Evolutionary conservation across 495 filamentous ascomycete species (phyloP).

Genomic region (Talaromyces borbonicus): DNA sequence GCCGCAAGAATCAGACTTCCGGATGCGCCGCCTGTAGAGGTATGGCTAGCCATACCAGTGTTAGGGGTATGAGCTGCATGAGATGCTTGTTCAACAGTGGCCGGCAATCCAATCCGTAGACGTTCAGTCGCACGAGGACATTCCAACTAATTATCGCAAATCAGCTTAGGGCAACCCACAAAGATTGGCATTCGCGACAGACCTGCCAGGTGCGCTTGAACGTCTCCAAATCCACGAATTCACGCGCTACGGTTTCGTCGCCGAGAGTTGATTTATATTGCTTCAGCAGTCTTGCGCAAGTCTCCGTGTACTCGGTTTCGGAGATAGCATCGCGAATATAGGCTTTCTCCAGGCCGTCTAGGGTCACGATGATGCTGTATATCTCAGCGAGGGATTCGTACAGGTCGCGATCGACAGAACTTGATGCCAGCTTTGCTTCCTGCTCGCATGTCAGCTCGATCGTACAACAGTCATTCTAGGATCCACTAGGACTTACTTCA

Average conservation of each 20-base stretch:
- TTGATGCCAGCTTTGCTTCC: conserved; percentile 88
- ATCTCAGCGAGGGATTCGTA: conserved; percentile 95
- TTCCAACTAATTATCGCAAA: conserved; percentile 55
- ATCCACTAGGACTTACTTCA: conserved; percentile 47
- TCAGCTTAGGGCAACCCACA: neutral
- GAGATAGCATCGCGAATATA: conserved; percentile 93
- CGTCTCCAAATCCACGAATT: conserved; percentile 81
- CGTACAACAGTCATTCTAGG: conserved; percentile 3
- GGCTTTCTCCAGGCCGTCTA: conserved; percentile 93
- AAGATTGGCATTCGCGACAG: conserved; percentile 20
- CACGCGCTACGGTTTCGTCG: conserved; percentile 71
- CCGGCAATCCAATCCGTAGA: conserved; percentile 76
- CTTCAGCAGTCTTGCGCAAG: conserved; percentile 83
- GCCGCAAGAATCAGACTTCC: conserved; percentile 73
- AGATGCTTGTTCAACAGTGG: conserved; percentile 49
- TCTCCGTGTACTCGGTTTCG: conserved; percentile 89
- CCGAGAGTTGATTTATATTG: conserved; percentile 92
- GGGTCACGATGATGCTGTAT: conserved; percentile 91
- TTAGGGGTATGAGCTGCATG: conserved; percentile 30
- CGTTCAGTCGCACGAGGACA: conserved; percentile 90
- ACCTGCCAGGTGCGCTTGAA: conserved; percentile 93
- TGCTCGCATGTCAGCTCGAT: conserved; percentile 27
- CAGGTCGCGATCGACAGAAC: conserved; percentile 77
- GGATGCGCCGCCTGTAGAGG: conserved; percentile 41
- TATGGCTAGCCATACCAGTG: conserved; percentile 27